Base-by-base conservation (phyloP, 192 early-diverging fungal species). In the Ambispora gerdemannii region DNA sequence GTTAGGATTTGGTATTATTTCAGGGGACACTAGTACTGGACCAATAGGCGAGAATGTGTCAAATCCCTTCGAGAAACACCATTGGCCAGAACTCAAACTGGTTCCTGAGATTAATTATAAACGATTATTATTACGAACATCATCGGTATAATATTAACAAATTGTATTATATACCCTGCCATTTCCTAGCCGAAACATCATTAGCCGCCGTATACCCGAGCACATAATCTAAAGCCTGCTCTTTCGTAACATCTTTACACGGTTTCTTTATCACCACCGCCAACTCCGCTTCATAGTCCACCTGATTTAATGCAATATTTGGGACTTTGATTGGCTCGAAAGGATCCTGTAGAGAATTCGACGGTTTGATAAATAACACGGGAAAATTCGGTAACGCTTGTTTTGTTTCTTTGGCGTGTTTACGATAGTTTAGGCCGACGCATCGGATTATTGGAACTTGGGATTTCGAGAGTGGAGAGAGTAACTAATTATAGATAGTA, bases 281-380 rank as follows among this genome's bases (percentile, higher is more conserved):
- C 7, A 88, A 75, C 69, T 88, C 87, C 22, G 75, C 83, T 76
- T 88, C 87, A 74, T 82, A 88, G 61, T 88, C 87, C 6, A 75
- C 71, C 60, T 86, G 83, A 47, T 87, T 81, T 4, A 76, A 73
- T 1, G 76, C 80, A 47, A 83, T 78, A 1, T 15, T 33, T 8
- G 87, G 87, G 17, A 88, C 69, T 2, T 75, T 73, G 17, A 88
- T 80, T 10, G 71, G 47, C 10, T 74, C 76, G 63, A 75, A 71
- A 33, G 84, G 84, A 49, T 77, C 72, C 28, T 78, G 78, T 52
- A 84, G 65, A 13, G 78, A 72, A 17, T 51, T 49, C 0, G 81
- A 51, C 4, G 84, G 82, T 59, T 88, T 88, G 53, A 78, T 84
- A 56, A 88, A 88, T 17, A 88, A 56, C 53, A 88, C 82, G 0